These are phyloP conservation scores for Leucaena leucocephala DNA, from an alignment of 306 rosid genomes.

Conservation along the genomic window DNA sequence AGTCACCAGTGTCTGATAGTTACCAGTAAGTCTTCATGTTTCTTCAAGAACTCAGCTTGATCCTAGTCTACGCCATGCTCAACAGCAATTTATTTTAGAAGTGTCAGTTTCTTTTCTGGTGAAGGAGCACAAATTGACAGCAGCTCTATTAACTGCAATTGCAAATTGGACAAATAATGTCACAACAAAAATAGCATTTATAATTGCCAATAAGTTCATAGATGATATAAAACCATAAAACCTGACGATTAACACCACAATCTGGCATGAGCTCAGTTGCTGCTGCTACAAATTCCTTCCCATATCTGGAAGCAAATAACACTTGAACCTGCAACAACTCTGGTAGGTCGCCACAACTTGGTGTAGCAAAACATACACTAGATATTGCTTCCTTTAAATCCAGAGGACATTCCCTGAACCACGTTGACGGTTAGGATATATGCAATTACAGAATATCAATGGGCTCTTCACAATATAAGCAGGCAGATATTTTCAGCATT, in stretches of 20 bases:
- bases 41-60: conserved; percentile 77
- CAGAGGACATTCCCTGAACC: conserved; percentile 82
- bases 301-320: conserved; percentile 77
- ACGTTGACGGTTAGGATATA: conserved; percentile 8
- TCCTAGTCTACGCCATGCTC: conserved; percentile 93
- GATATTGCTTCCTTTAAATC: conserved; percentile 98
- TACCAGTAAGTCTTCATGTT: conserved; percentile 90
- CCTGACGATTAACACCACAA: conserved; percentile 99
- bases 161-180: conserved; percentile 34
- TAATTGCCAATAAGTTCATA: background rate
- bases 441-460: conserved; percentile 18
- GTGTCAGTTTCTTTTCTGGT: conserved; percentile 82
- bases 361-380: conserved; percentile 94
- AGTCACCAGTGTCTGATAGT: conserved; percentile 30
- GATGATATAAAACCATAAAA: conserved; percentile 39
- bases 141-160: conserved; percentile 80
- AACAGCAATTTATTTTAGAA: conserved; percentile 93
- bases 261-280: conserved; percentile 89
- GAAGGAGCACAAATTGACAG: conserved; percentile 94
- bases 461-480: background rate
- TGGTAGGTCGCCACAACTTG: conserved; percentile 90
- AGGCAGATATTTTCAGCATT: background rate
- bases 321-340: conserved; percentile 94
- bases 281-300: conserved; percentile 85
- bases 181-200: conserved; percentile 18